Evolutionary conservation across 352 stramenopile species (phyloP), one percentile per base, ranked within the genome.

Genomic region (Phytophthora megakarya): DNA sequence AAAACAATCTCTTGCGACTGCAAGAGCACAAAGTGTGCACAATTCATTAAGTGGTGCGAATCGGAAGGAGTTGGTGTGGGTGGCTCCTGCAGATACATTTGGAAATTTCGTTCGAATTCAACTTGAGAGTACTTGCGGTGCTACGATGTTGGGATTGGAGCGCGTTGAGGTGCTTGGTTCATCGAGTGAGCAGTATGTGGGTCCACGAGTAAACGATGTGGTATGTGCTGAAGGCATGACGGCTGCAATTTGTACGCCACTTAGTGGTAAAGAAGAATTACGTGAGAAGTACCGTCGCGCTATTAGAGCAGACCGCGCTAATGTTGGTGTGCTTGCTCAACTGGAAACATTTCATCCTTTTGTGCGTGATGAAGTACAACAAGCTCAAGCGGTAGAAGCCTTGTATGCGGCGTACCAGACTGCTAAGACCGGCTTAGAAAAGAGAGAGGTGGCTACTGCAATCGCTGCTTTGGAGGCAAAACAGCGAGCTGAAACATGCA

Each of bases 301-400:
- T 7, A 54, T 86, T 9, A 75, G 81, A 25, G 79, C 78, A 11
- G 80, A 94, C 39, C 67, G 67, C 3, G 72, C 70, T 1, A 78
- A 47, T 66, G 19, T 80, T 8, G 75, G 61, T 52, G 63, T 90
- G 2, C 57, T 94, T 3, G 35, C 83, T 37, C 83, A 94, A 45
- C 59, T 91, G 23, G 81, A 87, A 37, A 89, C 83, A 3, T 93
- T 85, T 50, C 83, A 90, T 25, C 56, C 75, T 46, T 90, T 81
- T 50, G 54, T 78, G 11, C 40, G 57, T 15, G 62, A 75, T 13
- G 62, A 69, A 46, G 46, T 62, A 21, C 18, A 48, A n/a, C 39
- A 63, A 49, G 21, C 43, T 40, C 52, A 49, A 28, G 54, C 48
- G 5, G 42, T 68, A 49, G 53, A 63, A 40, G 25, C 52, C 3